A percentile compares a stretch with the other conserved stretches of the same genome.
These are phyloP conservation scores for Kodamaea kaohsiungensis DNA, from an alignment of 805 yeast species.

Conservation along the genomic window DNA sequence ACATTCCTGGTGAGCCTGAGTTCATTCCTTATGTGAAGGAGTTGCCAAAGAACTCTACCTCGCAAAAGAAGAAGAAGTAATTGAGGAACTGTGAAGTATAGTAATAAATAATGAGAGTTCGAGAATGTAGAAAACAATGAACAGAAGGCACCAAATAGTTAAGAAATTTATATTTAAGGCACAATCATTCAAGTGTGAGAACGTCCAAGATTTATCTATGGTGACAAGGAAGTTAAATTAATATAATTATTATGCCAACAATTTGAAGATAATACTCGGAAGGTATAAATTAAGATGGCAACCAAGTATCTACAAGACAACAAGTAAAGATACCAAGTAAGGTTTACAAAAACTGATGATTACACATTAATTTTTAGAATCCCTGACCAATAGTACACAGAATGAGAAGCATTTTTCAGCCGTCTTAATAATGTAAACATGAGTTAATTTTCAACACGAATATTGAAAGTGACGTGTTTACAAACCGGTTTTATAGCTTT, in stretches of 20 bases:
- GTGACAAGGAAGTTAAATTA: too few species aligned
- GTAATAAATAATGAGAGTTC: slow-evolving; percentile 4
- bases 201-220: too few species aligned
- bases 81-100: background rate
- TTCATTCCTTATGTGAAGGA: slow-evolving; percentile 89
- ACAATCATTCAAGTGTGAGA: too few species aligned
- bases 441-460: background rate
- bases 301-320: too few species aligned
- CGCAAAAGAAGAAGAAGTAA: slow-evolving; percentile 56
- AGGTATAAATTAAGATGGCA: too few species aligned
- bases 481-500: background rate
- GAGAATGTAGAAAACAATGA: background rate
- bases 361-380: too few species aligned
- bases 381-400: background rate
- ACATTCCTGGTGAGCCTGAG: slow-evolving; percentile 98
- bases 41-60: slow-evolving; percentile 91
- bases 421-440: background rate
- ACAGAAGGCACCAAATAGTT: too few species aligned
- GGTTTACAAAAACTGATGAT: background rate
- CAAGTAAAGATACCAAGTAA: too few species aligned
- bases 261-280: too few species aligned
- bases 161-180: background rate
- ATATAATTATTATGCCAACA: too few species aligned
- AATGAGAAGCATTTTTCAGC: background rate
- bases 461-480: background rate